A percentile compares a stretch with the other conserved stretches of the same genome.
Evolutionary conservation across 208 protist species (phyloP).

Genomic region (Leishmania major): DNA sequence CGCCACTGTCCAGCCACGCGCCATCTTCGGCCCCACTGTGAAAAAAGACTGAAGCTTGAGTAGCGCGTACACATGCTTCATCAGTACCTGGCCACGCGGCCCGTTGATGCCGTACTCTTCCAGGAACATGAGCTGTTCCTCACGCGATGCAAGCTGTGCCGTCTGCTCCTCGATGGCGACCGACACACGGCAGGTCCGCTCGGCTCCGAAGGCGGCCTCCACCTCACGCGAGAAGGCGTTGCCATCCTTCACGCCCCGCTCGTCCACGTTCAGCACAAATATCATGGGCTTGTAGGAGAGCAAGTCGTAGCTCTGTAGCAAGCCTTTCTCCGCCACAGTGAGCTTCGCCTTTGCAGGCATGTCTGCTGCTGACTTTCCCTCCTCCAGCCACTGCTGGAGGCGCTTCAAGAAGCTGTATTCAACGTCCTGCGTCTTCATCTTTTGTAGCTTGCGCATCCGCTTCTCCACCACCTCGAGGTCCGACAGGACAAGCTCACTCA

Average conservation of each 20-base stretch:
- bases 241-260: conserved; percentile 49
- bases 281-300: conserved; percentile 85
- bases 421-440: conserved; percentile 46
- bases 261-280: conserved; percentile 88
- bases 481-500: conserved; percentile 80
- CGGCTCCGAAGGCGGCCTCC: conserved; percentile 57
- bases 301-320: conserved; percentile 62
- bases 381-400: conserved; percentile 56
- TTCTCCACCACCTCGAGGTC: conserved; percentile 85
- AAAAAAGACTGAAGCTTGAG: conserved; percentile 85
- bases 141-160: conserved; percentile 54
- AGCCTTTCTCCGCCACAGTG: conserved; percentile 23
- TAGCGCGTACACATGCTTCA: conserved; percentile 60
- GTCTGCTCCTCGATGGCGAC: conserved; percentile 86
- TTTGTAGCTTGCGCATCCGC: conserved; percentile 42
- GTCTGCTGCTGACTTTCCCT: conserved; percentile 51
- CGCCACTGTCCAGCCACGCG: conserved; percentile 68
- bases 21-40: conserved; percentile 87
- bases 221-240: conserved; percentile 61
- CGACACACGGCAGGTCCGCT: conserved; percentile 68
- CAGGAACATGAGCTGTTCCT: conserved; percentile 80
- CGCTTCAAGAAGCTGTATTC: conserved; percentile 51
- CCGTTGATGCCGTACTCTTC: conserved; percentile 75
- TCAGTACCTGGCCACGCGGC: conserved; percentile 70
- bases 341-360: conserved; percentile 21